Evolutionary conservation across 495 filamentous ascomycete genomes (phyloP).

Genomic region (Penicillium dipodomyicola): DNA sequence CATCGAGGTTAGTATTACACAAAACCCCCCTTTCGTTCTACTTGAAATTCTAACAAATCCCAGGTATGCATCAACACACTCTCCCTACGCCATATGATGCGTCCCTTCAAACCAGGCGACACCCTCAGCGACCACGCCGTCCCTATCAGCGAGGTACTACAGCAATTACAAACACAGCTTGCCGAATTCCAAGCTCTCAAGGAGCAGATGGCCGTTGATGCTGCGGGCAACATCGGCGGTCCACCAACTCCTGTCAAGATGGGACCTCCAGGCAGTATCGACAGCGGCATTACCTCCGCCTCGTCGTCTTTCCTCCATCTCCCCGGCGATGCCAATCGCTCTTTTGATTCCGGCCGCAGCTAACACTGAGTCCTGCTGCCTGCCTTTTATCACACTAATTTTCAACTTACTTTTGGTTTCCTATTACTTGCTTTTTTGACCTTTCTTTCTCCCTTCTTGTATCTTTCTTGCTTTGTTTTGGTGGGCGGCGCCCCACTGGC

Average conservation of each 20-base stretch:
- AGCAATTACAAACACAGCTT: constrained; percentile 47
- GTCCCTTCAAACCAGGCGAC: constrained; percentile 47
- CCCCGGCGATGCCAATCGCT: constrained; percentile 21
- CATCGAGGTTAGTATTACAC: constrained; percentile 72
- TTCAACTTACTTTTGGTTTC: constrained; percentile 12
- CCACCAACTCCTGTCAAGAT: constrained; percentile 16
- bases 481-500: constrained; percentile 24
- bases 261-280: constrained; percentile 20
- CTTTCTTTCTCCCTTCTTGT: constrained; percentile 7
- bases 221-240: constrained; percentile 29
- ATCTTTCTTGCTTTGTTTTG: constrained; percentile 11
- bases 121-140: constrained; percentile 49
- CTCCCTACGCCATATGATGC: constrained; percentile 61
- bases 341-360: constrained; percentile 19
- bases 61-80: constrained; percentile 67
- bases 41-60: constrained; percentile 16
- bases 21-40: constrained; percentile 4
- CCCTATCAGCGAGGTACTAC: constrained; percentile 51
- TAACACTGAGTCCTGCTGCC: constrained; percentile 8
- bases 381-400: constrained; percentile 1
- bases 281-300: constrained; percentile 28
- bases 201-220: constrained; percentile 41
- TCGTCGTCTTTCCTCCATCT: constrained; percentile 36
- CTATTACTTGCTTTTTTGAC: constrained; percentile 3
- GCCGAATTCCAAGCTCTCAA: constrained; percentile 52